Percentiles rank a stretch among this genome's conserved stretches.
These are phyloP conservation scores for Mycena vulgaris DNA, from an alignment of 768 basidiomycete species.

Conservation along the genomic window DNA sequence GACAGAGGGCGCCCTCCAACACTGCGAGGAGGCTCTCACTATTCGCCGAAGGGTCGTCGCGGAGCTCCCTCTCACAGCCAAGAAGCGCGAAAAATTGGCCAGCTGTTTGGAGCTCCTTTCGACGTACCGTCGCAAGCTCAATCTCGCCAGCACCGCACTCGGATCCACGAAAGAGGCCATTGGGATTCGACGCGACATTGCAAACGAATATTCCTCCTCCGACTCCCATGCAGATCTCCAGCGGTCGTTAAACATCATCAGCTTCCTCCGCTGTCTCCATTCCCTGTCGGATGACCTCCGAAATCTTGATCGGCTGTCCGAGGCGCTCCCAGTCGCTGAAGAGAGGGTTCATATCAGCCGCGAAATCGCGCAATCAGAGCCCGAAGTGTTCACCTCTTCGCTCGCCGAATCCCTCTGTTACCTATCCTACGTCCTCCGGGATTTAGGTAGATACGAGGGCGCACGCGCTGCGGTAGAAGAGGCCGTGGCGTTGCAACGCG, in stretches of 20 bases:
- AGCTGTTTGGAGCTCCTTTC: background rate
- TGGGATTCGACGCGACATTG: background rate
- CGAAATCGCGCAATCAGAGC: background rate
- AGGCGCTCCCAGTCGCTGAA: background rate
- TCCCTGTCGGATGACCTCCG: background rate
- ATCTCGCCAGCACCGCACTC: background rate
- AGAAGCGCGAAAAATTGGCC: background rate
- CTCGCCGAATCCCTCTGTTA: background rate
- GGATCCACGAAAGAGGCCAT: background rate
- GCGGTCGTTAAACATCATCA: background rate
- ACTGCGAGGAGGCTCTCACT: background rate
- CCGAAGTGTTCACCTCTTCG: background rate
- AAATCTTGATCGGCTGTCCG: background rate
- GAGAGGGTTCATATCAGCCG: background rate
- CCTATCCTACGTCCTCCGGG: background rate
- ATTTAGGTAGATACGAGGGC: background rate
- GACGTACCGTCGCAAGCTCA: background rate
- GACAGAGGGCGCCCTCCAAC: background rate
- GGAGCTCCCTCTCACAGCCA: background rate
- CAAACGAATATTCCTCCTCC: background rate
- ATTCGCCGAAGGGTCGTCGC: background rate
- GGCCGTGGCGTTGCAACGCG: background rate
- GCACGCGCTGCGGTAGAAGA: background rate
- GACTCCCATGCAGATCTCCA: background rate
- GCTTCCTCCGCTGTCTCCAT: background rate